Evolutionary conservation across 139 green algal species (phyloP).

Genomic region (Raphidocelis subcapitata): DNA sequence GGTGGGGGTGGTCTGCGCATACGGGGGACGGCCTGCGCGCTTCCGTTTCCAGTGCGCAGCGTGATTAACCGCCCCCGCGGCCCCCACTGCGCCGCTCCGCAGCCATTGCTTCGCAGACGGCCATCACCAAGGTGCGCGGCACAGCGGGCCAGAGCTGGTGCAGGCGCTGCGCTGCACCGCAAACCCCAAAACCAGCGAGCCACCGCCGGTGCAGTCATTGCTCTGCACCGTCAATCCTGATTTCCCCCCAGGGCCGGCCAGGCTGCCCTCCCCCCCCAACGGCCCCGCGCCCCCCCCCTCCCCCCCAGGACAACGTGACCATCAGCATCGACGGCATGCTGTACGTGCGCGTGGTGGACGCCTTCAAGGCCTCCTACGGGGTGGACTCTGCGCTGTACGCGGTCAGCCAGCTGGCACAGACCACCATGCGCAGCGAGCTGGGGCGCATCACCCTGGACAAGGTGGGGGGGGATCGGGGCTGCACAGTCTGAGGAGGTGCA

Average conservation of each 20-base stretch:
- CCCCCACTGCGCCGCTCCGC: no score
- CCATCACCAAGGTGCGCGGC: conserved; percentile 80
- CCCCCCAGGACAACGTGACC: conserved; percentile 88
- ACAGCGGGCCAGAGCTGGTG: background rate
- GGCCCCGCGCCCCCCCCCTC: no score
- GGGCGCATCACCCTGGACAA: conserved; percentile 98
- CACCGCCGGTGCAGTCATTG: no score
- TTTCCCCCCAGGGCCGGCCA: no score
- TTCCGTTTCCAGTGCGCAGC: no score
- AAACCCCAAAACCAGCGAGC: no score
- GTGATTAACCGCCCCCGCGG: conserved; percentile 30
- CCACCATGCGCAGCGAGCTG: conserved; percentile 94
- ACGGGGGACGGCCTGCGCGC: no score
- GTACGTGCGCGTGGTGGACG: conserved; percentile 89
- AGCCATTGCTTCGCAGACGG: conserved; percentile 83
- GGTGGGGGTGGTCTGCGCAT: no score
- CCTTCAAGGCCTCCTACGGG: conserved; percentile 85
- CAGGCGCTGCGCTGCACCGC: no score
- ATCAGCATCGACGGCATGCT: conserved; percentile 97
- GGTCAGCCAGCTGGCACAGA: conserved; percentile 94
- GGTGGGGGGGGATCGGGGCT: background rate
- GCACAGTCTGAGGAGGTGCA: no score
- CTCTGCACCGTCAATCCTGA: no score
- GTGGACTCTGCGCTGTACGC: conserved; percentile 94
- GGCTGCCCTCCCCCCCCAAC: no score